A percentile compares a stretch with the other conserved stretches of the same genome.
Evolutionary conservation across 805 yeast genomes (phyloP).

Genomic region (Wickerhamomyces strasburgensis): DNA sequence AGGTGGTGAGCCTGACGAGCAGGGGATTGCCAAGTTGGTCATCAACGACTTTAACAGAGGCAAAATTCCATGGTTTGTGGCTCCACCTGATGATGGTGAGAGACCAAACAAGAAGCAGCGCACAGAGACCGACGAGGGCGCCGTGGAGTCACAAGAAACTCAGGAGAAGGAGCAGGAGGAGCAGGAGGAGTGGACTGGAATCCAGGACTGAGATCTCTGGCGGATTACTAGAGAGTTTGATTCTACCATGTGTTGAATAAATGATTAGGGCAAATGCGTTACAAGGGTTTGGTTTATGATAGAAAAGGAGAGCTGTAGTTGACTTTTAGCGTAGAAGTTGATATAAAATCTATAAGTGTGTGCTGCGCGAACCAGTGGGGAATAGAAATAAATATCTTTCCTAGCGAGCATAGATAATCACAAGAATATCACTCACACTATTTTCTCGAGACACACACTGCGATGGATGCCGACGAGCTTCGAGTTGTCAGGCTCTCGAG

Average conservation of each 20-base stretch:
- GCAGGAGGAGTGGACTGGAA: constrained; percentile 26
- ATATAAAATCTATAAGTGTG: too few species aligned
- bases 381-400: too few species aligned
- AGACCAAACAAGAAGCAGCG: constrained; percentile 28
- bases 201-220: constrained; percentile 14
- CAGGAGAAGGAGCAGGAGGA: constrained; percentile 15
- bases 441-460: too few species aligned
- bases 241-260: too few species aligned
- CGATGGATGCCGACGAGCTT: constrained; percentile 18
- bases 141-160: constrained; percentile 7
- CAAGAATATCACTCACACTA: too few species aligned
- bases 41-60: constrained; percentile 96
- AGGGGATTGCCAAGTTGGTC: constrained; percentile 85
- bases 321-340: too few species aligned
- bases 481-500: constrained; percentile 17
- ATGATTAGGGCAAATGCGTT: too few species aligned
- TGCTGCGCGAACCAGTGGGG: too few species aligned
- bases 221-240: too few species aligned
- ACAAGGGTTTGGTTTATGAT: too few species aligned
- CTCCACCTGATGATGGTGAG: constrained; percentile 78
- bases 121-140: constrained; percentile 22
- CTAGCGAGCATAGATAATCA: too few species aligned
- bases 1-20: constrained; percentile 98
- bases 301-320: too few species aligned
- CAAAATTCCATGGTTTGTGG: constrained; percentile 95